A percentile compares a stretch with the other conserved stretches of the same genome.
Evolutionary conservation across 805 yeast genomes (phyloP).

Genomic region (Myxozyma vanderwaltii): DNA sequence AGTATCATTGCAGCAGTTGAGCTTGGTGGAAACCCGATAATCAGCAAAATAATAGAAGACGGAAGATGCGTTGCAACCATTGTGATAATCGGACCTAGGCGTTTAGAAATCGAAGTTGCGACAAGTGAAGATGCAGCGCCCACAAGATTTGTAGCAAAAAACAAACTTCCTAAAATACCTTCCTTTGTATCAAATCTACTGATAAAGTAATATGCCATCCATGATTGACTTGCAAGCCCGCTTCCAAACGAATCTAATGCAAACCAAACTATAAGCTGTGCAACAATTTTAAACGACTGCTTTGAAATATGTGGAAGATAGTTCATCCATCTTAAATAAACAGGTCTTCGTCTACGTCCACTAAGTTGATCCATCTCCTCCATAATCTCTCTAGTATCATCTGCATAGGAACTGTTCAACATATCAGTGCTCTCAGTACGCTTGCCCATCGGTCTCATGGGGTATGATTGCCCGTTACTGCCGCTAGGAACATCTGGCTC

Average conservation of each 20-base stretch:
- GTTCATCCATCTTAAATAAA: conserved; percentile 18
- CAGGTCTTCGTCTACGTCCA: conserved; percentile 7
- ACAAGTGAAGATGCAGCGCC: conserved; percentile 74
- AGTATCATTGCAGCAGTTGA: conserved; percentile 52
- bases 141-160: conserved; percentile 62
- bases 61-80: conserved; percentile 76
- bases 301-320: conserved; percentile 19
- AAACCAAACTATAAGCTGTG: conserved; percentile 47
- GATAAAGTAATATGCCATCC: conserved; percentile 83
- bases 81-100: conserved; percentile 77
- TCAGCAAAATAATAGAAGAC: conserved; percentile 63
- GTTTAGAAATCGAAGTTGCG: conserved; percentile 67
- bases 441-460: conserved; percentile 7
- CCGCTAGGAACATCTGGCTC: neutral
- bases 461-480: conserved; percentile 6
- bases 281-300: conserved; percentile 32
- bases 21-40: conserved; percentile 52
- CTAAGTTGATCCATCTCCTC: conserved; percentile 18
- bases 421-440: neutral
- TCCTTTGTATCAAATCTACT: conserved; percentile 57
- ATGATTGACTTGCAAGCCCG: conserved; percentile 83
- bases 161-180: conserved; percentile 63
- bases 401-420: conserved; percentile 1
- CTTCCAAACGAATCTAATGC: conserved; percentile 85
- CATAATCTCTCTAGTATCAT: conserved; percentile 13